phyloP scores from a whole-genome alignment of 345 rosid genomes.

The Clarkia xantiana region DNA sequence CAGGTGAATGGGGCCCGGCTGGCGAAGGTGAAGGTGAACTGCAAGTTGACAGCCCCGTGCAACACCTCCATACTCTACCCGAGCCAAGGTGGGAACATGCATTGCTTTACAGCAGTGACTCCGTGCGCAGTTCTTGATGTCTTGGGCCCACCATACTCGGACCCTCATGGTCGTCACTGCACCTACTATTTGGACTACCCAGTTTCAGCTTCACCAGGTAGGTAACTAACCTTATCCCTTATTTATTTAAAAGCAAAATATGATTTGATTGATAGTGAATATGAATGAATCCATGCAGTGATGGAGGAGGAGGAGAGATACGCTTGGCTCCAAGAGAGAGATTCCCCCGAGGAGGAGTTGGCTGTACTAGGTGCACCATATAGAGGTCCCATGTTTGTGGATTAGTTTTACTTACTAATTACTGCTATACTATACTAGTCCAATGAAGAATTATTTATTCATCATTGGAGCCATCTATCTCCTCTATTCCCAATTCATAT shows the following conservation, averaged over 20 bases:
- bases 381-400: conserved; percentile 37
- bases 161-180: conserved; percentile 71
- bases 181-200: conserved; percentile 55
- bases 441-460: too few relatives aligned
- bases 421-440: too few relatives aligned
- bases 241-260: too few relatives aligned
- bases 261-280: background rate
- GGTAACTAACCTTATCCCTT: too few relatives aligned
- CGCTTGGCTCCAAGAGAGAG: conserved; percentile 74
- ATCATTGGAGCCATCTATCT: too few relatives aligned
- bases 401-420: too few relatives aligned
- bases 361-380: conserved; percentile 33
- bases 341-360: conserved; percentile 40
- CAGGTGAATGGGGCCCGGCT: conserved; percentile 36
- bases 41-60: conserved; percentile 65
- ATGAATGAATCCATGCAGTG: conserved; percentile 23
- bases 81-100: conserved; percentile 92
- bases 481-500: too few relatives aligned
- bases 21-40: conserved; percentile 63
- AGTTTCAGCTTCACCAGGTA: background rate
- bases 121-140: conserved; percentile 89
- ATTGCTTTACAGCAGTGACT: conserved; percentile 69
- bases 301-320: conserved; percentile 43
- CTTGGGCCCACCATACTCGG: conserved; percentile 78
- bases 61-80: conserved; percentile 70